These are phyloP conservation scores for Graphilbum fragrans DNA, from an alignment of 2,329 filamentous ascomycete genomes.

Conservation along the genomic window DNA sequence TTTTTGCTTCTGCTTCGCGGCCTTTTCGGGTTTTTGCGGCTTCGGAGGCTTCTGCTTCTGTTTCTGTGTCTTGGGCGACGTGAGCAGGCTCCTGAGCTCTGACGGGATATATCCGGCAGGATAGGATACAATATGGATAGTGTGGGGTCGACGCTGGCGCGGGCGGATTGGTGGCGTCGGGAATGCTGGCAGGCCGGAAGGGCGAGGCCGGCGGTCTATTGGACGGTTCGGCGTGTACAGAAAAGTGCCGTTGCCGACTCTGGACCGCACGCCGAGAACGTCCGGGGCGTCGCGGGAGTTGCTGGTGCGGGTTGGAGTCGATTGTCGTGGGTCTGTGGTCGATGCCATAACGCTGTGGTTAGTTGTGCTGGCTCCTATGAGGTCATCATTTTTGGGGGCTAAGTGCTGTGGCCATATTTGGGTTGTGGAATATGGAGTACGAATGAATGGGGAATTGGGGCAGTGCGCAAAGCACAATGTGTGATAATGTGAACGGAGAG, in stretches of 20 bases:
- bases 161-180: slow-evolving; percentile 32
- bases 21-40: background rate
- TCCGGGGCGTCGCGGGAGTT: background rate
- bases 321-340: too few species aligned
- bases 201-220: slow-evolving; percentile 12
- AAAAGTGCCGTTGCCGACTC: slow-evolving; percentile 13
- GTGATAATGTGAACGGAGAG: too few species aligned
- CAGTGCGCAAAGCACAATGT: too few species aligned
- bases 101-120: slow-evolving; percentile 26
- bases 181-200: slow-evolving; percentile 14
- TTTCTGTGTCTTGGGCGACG: background rate
- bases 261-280: slow-evolving; percentile 10
- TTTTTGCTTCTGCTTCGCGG: background rate
- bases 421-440: too few species aligned
- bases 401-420: too few species aligned
- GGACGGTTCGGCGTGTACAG: slow-evolving; percentile 14
- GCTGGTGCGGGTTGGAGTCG: background rate
- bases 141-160: slow-evolving; percentile 39
- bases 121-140: slow-evolving; percentile 41
- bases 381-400: too few species aligned
- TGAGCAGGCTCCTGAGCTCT: slow-evolving; percentile 21
- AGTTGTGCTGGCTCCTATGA: too few species aligned
- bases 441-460: too few species aligned
- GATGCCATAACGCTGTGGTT: too few species aligned
- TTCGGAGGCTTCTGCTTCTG: background rate